phyloP scores from a whole-genome alignment of 1,284 basidiomycete species.

The Waitea zeae region DNA sequence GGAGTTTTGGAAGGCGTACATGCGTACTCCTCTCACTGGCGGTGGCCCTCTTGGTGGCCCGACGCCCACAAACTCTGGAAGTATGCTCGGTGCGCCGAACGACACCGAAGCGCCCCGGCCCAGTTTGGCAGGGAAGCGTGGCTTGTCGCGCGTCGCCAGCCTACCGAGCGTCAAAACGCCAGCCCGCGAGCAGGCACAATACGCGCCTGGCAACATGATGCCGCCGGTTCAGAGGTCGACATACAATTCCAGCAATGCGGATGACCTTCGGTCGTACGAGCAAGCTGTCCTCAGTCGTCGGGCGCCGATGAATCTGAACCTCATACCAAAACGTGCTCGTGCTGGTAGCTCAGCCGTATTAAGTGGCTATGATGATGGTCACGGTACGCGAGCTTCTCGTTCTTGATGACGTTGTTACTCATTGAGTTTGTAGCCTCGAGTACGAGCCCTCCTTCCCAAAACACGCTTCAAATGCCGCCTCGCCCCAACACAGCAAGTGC shows the following conservation, averaged over 20 bases:
- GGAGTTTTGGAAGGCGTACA: slow-evolving; percentile 61
- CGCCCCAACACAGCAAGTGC: too few relatives aligned
- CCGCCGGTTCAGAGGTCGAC: not conserved
- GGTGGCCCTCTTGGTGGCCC: slow-evolving; percentile 9
- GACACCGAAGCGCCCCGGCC: slow-evolving; percentile 8
- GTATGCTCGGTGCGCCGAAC: not conserved
- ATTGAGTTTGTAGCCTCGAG: too few relatives aligned
- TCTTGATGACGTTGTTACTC: too few relatives aligned
- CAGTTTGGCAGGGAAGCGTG: slow-evolving; percentile 12
- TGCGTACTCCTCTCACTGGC: slow-evolving; percentile 48
- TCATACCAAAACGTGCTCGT: slow-evolving; percentile 16
- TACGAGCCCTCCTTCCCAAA: too few relatives aligned
- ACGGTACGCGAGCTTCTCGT: too few relatives aligned
- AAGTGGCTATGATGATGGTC: too few relatives aligned
- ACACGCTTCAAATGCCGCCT: too few relatives aligned
- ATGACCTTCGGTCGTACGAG: slow-evolving; percentile 55
- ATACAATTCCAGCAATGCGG: slow-evolving; percentile 10
- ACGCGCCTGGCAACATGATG: not conserved
- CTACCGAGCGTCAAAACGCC: slow-evolving; percentile 52
- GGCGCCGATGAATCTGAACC: slow-evolving; percentile 33
- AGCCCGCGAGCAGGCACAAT: slow-evolving; percentile 10
- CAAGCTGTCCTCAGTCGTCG: slow-evolving; percentile 54
- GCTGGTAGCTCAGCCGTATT: not conserved
- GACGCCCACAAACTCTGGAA: slow-evolving; percentile 5
- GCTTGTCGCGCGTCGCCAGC: slow-evolving; percentile 40